phyloP scores from a whole-genome alignment of 2,329 filamentous ascomycete species.

The Arthrobotrys sinensis region DNA sequence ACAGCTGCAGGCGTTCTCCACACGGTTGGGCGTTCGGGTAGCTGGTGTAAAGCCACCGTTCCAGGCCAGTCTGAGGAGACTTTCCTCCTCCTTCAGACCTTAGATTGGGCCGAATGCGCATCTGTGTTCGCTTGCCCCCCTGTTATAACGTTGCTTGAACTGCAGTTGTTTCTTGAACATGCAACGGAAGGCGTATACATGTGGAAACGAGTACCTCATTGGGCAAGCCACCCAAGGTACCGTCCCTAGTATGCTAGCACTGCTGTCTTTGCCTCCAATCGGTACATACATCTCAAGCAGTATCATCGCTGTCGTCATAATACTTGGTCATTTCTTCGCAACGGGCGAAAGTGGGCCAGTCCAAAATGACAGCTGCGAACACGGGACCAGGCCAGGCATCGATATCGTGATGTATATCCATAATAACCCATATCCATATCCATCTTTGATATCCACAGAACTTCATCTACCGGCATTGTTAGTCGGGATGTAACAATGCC shows the following conservation, averaged over 20 bases:
- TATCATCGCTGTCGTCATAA: slow-evolving; percentile 15
- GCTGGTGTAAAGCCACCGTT: slow-evolving; percentile 15
- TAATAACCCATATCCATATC: background rate
- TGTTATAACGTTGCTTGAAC: slow-evolving; percentile 14
- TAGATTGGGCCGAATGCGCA: slow-evolving; percentile 19
- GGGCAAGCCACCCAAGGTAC: slow-evolving; percentile 22
- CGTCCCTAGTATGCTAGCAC: background rate
- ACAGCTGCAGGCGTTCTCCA: slow-evolving; percentile 3
- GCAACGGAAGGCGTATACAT: slow-evolving; percentile 3
- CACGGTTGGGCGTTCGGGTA: slow-evolving; percentile 15
- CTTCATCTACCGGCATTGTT: slow-evolving; percentile 6
- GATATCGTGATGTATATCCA: background rate
- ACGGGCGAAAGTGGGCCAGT: slow-evolving; percentile 11
- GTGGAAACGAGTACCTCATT: slow-evolving; percentile 22
- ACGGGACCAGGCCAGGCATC: background rate
- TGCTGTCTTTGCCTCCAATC: slow-evolving; percentile 9
- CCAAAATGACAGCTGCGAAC: slow-evolving; percentile 33
- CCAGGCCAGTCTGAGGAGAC: slow-evolving; percentile 15
- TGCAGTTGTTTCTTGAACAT: slow-evolving; percentile 11
- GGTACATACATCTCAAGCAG: slow-evolving; percentile 8
- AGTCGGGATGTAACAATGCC: background rate
- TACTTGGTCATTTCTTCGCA: background rate
- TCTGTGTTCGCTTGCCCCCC: slow-evolving; percentile 37
- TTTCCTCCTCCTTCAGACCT: slow-evolving; percentile 15
- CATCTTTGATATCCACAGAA: background rate